Evolutionary conservation across 202 grass and related monocot species (phyloP).

Genomic region (Alloteropsis angusta): DNA sequence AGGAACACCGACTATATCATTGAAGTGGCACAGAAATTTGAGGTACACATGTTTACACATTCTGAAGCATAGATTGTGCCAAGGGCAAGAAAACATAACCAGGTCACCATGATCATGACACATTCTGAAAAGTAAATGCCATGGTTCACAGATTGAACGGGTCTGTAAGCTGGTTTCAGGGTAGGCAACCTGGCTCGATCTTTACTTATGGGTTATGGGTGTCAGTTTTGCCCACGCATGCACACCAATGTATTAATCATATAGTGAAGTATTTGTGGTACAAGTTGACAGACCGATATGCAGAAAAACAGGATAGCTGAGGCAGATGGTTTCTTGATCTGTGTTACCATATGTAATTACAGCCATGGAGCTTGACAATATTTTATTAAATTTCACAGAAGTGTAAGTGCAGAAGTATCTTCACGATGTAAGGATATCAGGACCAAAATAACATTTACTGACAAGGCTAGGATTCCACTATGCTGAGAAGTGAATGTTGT

Average conservation of each 20-base stretch:
- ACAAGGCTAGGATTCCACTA: background rate
- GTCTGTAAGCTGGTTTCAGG: background rate
- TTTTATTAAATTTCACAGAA: background rate
- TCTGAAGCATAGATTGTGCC: background rate
- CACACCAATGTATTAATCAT: background rate
- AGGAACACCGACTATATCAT: background rate
- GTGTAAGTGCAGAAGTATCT: background rate
- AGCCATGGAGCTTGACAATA: background rate
- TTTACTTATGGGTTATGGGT: background rate
- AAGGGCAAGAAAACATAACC: background rate
- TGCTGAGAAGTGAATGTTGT: background rate
- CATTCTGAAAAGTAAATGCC: background rate
- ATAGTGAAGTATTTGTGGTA: background rate
- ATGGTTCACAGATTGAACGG: background rate
- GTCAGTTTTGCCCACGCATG: background rate
- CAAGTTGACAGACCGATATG: background rate
- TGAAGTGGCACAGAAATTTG: background rate
- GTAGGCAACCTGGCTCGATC: background rate
- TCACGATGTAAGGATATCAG: background rate
- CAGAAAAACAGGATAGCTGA: background rate
- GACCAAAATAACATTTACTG: background rate
- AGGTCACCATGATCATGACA: background rate
- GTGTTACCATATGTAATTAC: background rate
- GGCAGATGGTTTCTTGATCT: background rate
- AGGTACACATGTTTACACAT: background rate